phyloP scores from a whole-genome alignment of 1,139 yeast species.

The Kodamaea alishanica region DNA sequence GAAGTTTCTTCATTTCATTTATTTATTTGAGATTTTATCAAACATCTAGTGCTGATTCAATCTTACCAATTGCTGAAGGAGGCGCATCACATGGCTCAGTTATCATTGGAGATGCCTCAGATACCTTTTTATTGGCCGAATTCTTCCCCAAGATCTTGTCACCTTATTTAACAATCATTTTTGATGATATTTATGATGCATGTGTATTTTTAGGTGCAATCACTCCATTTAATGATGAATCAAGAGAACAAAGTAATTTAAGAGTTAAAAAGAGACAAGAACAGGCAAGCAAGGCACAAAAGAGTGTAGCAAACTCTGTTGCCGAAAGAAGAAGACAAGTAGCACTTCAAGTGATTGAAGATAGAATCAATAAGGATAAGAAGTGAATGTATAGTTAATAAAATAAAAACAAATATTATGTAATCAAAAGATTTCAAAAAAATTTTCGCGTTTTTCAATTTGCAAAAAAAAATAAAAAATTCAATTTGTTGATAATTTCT shows the following conservation, averaged over 20 bases:
- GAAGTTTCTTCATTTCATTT: constrained; percentile 71
- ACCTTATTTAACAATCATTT: constrained; percentile 51
- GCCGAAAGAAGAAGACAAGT: constrained; percentile 86
- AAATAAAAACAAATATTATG: background rate
- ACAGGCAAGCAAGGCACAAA: constrained; percentile 38
- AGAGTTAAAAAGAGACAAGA: constrained; percentile 61
- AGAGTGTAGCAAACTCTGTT: constrained; percentile 50
- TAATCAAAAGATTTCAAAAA: background rate
- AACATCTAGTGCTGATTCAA: constrained; percentile 35
- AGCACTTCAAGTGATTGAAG: constrained; percentile 79
- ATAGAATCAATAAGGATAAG: constrained; percentile 48
- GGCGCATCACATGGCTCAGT: constrained; percentile 23
- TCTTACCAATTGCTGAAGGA: constrained; percentile 36
- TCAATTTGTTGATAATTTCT: background rate
- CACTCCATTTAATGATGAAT: constrained; percentile 66
- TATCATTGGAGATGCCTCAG: constrained; percentile 81
- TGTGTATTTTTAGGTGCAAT: constrained; percentile 55
- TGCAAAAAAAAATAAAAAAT: background rate
- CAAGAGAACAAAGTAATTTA: constrained; percentile 68
- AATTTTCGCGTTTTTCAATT: background rate
- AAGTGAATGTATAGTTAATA: constrained; percentile 2
- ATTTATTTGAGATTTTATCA: constrained; percentile 75
- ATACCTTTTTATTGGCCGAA: constrained; percentile 77
- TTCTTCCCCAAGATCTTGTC: constrained; percentile 67
- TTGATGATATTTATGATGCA: constrained; percentile 51